Conservation (phyloP, 306 rosid species). For the Pterocarpus macrocarpus region DNA sequence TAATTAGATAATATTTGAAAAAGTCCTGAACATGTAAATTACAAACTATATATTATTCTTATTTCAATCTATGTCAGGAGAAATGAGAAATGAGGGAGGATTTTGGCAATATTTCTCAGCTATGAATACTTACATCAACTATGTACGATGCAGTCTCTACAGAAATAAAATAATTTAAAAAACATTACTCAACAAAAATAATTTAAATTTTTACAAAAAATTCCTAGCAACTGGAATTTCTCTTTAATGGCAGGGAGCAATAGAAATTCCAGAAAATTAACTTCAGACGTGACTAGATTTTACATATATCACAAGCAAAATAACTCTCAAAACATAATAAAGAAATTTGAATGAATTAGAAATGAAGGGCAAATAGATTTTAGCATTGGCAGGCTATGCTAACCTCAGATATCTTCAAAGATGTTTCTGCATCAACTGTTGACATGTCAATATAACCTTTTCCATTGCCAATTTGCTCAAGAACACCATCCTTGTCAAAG, state of each 20-base stretch:
- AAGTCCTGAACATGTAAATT: not conserved
- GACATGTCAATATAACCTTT: constrained; percentile 87
- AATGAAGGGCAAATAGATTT: constrained; percentile 11
- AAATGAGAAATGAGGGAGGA: constrained; percentile 5
- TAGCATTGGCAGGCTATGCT: constrained; percentile 32
- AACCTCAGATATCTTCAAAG: constrained; percentile 82
- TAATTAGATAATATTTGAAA: constrained; percentile 1
- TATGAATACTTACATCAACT: not conserved
- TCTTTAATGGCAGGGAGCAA: constrained; percentile 5
- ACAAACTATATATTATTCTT: constrained; percentile 24
- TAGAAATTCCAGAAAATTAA: constrained; percentile 11
- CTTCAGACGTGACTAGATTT: not conserved
- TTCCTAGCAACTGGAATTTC: not conserved
- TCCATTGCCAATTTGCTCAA: constrained; percentile 70
- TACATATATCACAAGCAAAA: constrained; percentile 21
- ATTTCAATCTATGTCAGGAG: not conserved
- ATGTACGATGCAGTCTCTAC: not conserved
- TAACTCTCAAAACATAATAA: not conserved
- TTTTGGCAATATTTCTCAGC: not conserved
- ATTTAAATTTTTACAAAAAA: not conserved
- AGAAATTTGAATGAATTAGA: not conserved
- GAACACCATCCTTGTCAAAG: constrained; percentile 76
- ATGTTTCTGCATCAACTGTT: constrained; percentile 78
- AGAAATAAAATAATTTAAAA: not conserved
- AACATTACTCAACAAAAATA: not conserved